These are phyloP conservation scores for Xylaria intraflava DNA, from an alignment of 495 filamentous ascomycete species.

Conservation along the genomic window DNA sequence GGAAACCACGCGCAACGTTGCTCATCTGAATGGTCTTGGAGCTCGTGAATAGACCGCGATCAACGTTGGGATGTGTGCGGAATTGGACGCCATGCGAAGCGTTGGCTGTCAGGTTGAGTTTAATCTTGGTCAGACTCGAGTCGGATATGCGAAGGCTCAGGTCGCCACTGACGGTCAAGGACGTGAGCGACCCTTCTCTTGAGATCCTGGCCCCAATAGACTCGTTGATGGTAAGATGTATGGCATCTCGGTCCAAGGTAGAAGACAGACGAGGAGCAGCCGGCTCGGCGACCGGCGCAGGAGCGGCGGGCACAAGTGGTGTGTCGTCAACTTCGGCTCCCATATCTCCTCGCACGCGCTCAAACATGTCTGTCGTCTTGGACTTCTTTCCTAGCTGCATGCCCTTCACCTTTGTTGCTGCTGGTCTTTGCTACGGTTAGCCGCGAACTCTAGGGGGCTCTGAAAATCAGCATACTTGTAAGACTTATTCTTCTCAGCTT, in stretches of 20 bases:
- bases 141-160: constrained; percentile 84
- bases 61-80: constrained; percentile 90
- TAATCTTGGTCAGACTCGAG: constrained; percentile 78
- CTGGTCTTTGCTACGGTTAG: constrained; percentile 32
- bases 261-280: constrained; percentile 54
- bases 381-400: constrained; percentile 99
- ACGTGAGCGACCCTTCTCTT: constrained; percentile 75
- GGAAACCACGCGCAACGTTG: constrained; percentile 79
- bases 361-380: constrained; percentile 92
- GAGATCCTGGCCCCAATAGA: constrained; percentile 80
- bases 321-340: constrained; percentile 69
- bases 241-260: constrained; percentile 65
- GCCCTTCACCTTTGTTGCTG: constrained; percentile 81
- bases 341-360: constrained; percentile 83
- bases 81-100: constrained; percentile 77
- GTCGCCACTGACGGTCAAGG: constrained; percentile 83
- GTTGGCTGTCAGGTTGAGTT: constrained; percentile 67
- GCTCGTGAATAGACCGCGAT: constrained; percentile 73
- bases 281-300: constrained; percentile 51
- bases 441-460: background rate
- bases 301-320: constrained; percentile 65
- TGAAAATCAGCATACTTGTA: constrained; percentile 50
- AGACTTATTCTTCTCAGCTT: constrained; percentile 92
- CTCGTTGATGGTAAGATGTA: constrained; percentile 82
- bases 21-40: constrained; percentile 76